Conservation (phyloP, 2,329 filamentous ascomycete genomes). For the Verruconis gallopava region DNA sequence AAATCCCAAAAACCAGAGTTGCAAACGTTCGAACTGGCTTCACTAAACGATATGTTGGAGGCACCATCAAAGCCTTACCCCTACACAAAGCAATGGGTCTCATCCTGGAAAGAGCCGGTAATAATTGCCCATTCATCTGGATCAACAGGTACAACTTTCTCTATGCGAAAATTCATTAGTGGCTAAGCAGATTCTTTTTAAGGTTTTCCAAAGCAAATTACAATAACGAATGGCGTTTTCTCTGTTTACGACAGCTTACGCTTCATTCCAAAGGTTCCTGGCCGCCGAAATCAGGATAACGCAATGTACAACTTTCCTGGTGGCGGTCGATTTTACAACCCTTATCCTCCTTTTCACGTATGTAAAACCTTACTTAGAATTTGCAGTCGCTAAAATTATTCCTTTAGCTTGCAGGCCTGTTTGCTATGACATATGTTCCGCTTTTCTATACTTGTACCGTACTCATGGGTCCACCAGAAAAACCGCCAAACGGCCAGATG, state of each 20-base stretch:
- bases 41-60: neutral
- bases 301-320: neutral
- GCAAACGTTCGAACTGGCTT: neutral
- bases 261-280: neutral
- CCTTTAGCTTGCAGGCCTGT: neutral
- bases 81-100: neutral
- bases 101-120: neutral
- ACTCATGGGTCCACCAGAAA: neutral
- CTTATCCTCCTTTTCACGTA: neutral
- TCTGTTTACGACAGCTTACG: neutral
- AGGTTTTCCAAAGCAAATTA: conserved; percentile 1
- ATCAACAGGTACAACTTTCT: neutral
- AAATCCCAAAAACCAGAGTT: neutral
- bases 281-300: neutral
- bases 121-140: neutral
- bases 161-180: neutral
- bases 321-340: neutral
- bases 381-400: too few species aligned
- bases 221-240: neutral
- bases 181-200: neutral
- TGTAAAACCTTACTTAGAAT: too few species aligned
- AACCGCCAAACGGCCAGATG: neutral
- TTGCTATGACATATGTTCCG: neutral
- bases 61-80: neutral
- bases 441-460: neutral